Evolutionary conservation across 2,329 filamentous ascomycete species (phyloP).

Genomic region (Alternaria viburni): DNA sequence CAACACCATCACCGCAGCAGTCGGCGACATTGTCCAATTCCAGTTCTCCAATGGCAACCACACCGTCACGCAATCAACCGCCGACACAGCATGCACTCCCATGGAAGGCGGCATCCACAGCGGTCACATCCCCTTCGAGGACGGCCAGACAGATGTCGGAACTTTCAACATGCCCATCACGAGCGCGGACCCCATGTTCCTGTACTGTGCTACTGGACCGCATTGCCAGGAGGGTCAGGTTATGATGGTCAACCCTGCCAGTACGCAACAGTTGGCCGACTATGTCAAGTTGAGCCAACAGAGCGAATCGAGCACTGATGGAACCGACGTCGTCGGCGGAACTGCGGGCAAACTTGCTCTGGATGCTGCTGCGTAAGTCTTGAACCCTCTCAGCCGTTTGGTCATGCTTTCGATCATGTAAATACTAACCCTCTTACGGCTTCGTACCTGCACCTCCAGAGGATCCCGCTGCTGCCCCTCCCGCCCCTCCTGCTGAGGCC

Average conservation of each 20-base stretch:
- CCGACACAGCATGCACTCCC: constrained; percentile 34
- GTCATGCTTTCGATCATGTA: background rate
- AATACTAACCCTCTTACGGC: constrained; percentile 7
- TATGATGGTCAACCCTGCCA: constrained; percentile 36
- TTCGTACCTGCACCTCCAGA: constrained; percentile 33
- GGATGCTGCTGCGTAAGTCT: constrained; percentile 33
- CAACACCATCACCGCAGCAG: constrained; percentile 33
- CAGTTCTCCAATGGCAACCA: constrained; percentile 44
- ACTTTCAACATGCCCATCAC: constrained; percentile 42
- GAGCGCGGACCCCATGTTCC: constrained; percentile 36
- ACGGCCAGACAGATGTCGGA: constrained; percentile 38
- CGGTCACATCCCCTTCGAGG: constrained; percentile 38
- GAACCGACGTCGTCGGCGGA: constrained; percentile 27
- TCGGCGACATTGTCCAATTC: constrained; percentile 41
- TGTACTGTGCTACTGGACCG: constrained; percentile 41
- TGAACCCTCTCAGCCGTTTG: too few relatives aligned
- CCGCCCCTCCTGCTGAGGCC: constrained; percentile 10
- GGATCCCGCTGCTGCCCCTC: constrained; percentile 20
- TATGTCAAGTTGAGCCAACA: constrained; percentile 35
- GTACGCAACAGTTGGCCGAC: constrained; percentile 31
- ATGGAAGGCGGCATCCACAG: constrained; percentile 36
- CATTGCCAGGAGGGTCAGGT: constrained; percentile 40
- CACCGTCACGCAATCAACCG: constrained; percentile 38
- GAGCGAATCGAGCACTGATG: constrained; percentile 30
- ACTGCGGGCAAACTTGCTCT: constrained; percentile 28